Percentiles rank a stretch among this genome's conserved stretches.
Evolutionary conservation across 106 monocot genomes (phyloP).

Genomic region (Acorus calamus): DNA sequence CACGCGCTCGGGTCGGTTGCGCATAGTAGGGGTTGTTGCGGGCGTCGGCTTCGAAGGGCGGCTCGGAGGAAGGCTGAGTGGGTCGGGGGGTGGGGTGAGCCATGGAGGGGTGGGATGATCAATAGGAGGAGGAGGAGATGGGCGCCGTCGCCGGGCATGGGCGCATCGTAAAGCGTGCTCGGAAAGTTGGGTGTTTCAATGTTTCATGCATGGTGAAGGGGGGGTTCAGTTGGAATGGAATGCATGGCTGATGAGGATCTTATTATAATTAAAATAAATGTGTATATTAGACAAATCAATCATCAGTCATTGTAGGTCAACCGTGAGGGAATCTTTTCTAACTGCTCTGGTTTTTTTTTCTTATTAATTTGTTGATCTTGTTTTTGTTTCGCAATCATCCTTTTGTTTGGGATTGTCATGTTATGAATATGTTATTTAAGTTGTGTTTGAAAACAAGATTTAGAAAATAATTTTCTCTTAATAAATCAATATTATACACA

Average conservation of each 20-base stretch:
- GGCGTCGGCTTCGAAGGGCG: conserved; percentile 10
- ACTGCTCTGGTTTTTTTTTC: not conserved
- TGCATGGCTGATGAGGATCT: too few relatives aligned
- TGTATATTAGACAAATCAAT: not conserved
- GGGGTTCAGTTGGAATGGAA: too few relatives aligned
- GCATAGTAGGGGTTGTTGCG: conserved; percentile 1
- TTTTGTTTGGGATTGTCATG: too few relatives aligned
- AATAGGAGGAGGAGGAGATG: conserved; percentile 6
- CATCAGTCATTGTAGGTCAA: not conserved
- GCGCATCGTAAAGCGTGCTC: conserved; percentile 11
- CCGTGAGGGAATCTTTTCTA: conserved; percentile 10
- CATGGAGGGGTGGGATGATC: not conserved
- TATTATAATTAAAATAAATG: too few relatives aligned
- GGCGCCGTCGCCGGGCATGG: conserved; percentile 3
- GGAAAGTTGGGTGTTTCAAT: not conserved
- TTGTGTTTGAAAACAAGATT: too few relatives aligned
- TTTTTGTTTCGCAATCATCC: too few relatives aligned
- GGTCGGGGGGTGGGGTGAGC: not conserved
- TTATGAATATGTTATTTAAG: too few relatives aligned
- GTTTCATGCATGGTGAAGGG: not conserved
- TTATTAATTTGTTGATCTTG: too few relatives aligned
- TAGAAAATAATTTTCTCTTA: too few relatives aligned
- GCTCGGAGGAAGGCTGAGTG: conserved; percentile 14
- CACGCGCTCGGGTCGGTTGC: conserved; percentile 12
- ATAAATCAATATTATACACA: too few relatives aligned